Base-by-base conservation (phyloP, 1,139 yeast species). In the Trichomonascaceae sp. region DNA sequence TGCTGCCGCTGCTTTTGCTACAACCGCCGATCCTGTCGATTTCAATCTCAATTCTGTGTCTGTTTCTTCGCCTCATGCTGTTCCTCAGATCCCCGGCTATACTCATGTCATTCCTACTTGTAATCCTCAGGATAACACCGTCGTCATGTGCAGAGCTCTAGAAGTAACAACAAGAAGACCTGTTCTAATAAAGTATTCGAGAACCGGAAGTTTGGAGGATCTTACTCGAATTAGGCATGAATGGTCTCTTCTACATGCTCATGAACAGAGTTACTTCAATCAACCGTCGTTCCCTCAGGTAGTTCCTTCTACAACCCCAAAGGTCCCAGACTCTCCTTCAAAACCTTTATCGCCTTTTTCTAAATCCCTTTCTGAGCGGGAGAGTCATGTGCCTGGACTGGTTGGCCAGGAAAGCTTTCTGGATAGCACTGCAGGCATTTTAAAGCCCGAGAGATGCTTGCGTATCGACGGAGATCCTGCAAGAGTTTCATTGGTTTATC, bases 201-300 rank as follows among this genome's bases (percentile, higher is more conserved):
- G 59, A 1, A 57, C 60, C 18, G 66, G 66, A 2, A 59, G 64
- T 10, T 57, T 65, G 7, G 67, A 64, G 47, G 68, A 64, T 45
- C 55, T 65, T 45, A 62, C 66, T 2, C 54, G 67, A n/a, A 62
- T 65, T 12, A 52, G 66, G 9, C 66, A 63, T 30, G 68, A 65
- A 50, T 65, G 68, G 68, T 62, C 65, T 45, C 59, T 63, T n/a
- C 59, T 59, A 8, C 57, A 59, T 39, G 60, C 62, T 2, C 41
- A 36, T 13, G 41, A 36, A 9, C 41, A 15, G 17, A 36, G 41
- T 17, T 36, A 36, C 8, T 36, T 36, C 41, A 36, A 15, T 13
- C 17, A 36, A 13, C 15, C 41, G 41, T 36, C 41, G 41, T 36
- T 15, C 59, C 22, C 47, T 55, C 24, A 22, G 24, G 18, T n/a